Evolutionary conservation across 192 early-diverging fungal species (phyloP), one percentile per base, ranked within the genome.

Genomic region (Umbelopsis sp.): DNA sequence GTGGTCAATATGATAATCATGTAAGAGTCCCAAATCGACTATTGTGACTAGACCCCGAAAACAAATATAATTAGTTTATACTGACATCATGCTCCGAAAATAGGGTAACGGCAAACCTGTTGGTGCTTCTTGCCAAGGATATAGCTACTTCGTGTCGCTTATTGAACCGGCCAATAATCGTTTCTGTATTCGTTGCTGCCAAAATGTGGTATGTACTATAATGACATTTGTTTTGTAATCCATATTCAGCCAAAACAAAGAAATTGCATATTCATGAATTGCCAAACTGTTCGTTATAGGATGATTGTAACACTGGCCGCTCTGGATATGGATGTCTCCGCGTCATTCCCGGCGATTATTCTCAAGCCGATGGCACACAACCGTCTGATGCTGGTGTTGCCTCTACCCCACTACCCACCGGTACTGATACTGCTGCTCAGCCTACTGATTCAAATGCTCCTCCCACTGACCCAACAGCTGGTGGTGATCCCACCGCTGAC

Each of bases 181-280:
- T 17, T 84, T 73, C 62, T 81, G 80, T 75, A 74, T 84, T 53
- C 75, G 83, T 16, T 81, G 82, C 79, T 81, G 77, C 34, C 24
- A 76, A 29, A 44, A 71, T 34, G 69, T 68, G 66, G 50, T 47
- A 50, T 22, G 36, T 22, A 66, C 22, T 67, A 75, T 62, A 72
- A 67, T 47, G 73, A 41, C 8, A 41, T 3, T 75, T 50, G 67
- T 72, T 62, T 70, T 32, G 2, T 67, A 71, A 49, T 66, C 73
- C 2, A 66, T 43, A 21, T 75, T 70, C 68, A 68, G 71, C n/a
- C n/a, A n/a, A n/a, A n/a, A n/a, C n/a, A n/a, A 69, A 65, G 71
- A 65, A 73, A 51, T 26, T 69, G 62, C n/a, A 74, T 78, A 45
- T 74, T 74, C 11, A 21, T 3, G 10, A 49, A 16, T 21, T 67